phyloP scores from a whole-genome alignment of 331 rosid species.

The Cydonia oblonga region DNA sequence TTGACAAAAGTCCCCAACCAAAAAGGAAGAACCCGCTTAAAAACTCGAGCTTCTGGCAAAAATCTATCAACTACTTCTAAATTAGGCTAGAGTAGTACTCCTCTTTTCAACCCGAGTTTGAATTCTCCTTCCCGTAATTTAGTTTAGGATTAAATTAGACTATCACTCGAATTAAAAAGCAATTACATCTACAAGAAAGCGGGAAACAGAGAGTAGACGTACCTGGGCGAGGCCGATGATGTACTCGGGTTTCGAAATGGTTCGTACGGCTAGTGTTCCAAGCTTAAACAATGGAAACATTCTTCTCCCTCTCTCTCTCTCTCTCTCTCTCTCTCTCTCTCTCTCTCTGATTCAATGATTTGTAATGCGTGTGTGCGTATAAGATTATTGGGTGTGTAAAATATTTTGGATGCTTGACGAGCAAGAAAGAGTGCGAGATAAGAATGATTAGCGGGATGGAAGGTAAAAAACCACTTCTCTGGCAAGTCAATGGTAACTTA shows the following conservation, averaged over 20 bases:
- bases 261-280: slow-evolving; percentile 4
- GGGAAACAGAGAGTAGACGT: neutral
- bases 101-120: too few species aligned
- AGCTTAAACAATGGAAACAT: slow-evolving; percentile 9
- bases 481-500: neutral
- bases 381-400: neutral
- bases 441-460: neutral
- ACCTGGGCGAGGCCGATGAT: slow-evolving; percentile 8
- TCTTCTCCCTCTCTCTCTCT: neutral
- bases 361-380: neutral
- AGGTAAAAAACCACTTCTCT: neutral
- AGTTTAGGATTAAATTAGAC: too few species aligned
- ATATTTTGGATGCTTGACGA: neutral
- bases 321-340: too few species aligned
- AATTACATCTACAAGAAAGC: neutral
- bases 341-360: neutral
- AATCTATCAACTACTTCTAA: neutral
- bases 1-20: neutral
- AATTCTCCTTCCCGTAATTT: too few species aligned
- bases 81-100: too few species aligned
- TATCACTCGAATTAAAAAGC: neutral
- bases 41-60: neutral
- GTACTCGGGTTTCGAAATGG: neutral
- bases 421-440: neutral
- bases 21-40: neutral